Base-by-base conservation (phyloP, 805 yeast genomes). In the Yamadazyma philogaea region DNA sequence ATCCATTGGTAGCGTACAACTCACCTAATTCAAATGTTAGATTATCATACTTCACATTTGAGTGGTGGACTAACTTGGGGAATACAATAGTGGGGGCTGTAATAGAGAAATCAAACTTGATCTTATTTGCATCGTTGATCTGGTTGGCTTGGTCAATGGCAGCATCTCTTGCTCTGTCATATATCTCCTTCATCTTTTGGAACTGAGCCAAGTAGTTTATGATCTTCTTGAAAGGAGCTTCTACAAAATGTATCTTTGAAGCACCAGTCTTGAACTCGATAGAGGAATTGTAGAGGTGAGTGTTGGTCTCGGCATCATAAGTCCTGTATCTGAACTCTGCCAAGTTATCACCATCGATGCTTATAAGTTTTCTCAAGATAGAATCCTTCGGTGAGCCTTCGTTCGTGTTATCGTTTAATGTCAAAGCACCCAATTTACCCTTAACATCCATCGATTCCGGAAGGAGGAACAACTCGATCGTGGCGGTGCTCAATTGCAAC, bases 291-390 rank as follows among this genome's bases (percentile, higher is more conserved):
- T 75, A 84, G 3, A 74, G 68, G 15, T 70, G 63, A 1, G 61
- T 63, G 36, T 77, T 71, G 1, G 74, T 73, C 7, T 69, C 69
- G 0, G 46, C 47, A 59, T 84, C 93, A 59, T 77, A 84, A 0
- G 96, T 87, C 57, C 89, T 95, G 59, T 90, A 93, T 3, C 75
- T 69, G 49, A 93, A 75, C 57, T 89, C 95, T 0, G 91, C 95
- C 36, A 89, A 69, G 45, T 85, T 79, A 42, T 81, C 76, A 12
- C 89, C 96, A 54, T 87, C 89, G 58, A 93, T 88, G 40, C 82
- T 78, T 18, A 93, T 72, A 19, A 93, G 64, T 49, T 78, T 77
- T 47, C 91, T 71, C 46, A 83, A 60, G 3, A 74, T 62, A 2
- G 88, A 81, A 36, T 77, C 78, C 43, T 76, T 58, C 0, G 84